These are phyloP conservation scores for Globisporangium cystogenes DNA, from an alignment of 352 stramenopile species.

Conservation along the genomic window DNA sequence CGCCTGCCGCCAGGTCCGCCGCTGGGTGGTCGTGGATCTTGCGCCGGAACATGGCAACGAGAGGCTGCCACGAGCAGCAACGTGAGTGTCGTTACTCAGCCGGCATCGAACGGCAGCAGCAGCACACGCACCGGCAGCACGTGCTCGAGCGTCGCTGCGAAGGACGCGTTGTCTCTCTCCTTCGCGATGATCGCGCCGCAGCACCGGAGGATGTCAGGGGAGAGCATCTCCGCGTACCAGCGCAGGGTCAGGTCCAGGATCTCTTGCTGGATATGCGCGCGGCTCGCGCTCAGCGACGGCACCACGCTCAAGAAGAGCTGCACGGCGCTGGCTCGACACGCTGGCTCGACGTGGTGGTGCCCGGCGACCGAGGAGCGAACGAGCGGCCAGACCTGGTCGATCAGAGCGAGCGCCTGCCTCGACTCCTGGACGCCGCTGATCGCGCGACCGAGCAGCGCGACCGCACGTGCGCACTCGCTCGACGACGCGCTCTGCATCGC, in stretches of 20 bases:
- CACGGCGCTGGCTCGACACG: conserved; percentile 27
- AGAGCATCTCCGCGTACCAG: conserved; percentile 39
- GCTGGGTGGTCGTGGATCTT: conserved; percentile 37
- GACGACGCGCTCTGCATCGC: conserved; percentile 25
- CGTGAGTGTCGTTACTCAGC: too few species aligned
- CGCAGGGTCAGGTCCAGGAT: conserved; percentile 33
- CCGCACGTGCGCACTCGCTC: conserved; percentile 18
- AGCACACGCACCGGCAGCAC: conserved; percentile 15
- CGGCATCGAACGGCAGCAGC: too few species aligned
- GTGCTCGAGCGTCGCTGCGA: conserved; percentile 18
- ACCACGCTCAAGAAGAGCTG: conserved; percentile 53
- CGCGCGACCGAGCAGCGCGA: conserved; percentile 51
- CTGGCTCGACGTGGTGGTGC: conserved; percentile 24
- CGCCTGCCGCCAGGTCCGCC: conserved; percentile 10
- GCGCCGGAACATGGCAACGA: conserved; percentile 28
- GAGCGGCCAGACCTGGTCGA: conserved; percentile 49
- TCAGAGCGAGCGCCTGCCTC: conserved; percentile 20
- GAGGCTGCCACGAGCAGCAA: conserved; percentile 22
- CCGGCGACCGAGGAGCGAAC: conserved; percentile 25
- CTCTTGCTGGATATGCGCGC: conserved; percentile 25
- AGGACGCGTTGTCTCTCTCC: conserved; percentile 24
- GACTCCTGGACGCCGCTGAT: conserved; percentile 36
- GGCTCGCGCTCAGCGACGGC: conserved; percentile 13
- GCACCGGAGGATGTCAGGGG: conserved; percentile 37
- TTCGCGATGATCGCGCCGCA: conserved; percentile 30